Percentiles rank a stretch among this genome's conserved stretches.
Conservation (phyloP, 1,284 basidiomycete genomes). For the Agroathelia rolfsii region DNA sequence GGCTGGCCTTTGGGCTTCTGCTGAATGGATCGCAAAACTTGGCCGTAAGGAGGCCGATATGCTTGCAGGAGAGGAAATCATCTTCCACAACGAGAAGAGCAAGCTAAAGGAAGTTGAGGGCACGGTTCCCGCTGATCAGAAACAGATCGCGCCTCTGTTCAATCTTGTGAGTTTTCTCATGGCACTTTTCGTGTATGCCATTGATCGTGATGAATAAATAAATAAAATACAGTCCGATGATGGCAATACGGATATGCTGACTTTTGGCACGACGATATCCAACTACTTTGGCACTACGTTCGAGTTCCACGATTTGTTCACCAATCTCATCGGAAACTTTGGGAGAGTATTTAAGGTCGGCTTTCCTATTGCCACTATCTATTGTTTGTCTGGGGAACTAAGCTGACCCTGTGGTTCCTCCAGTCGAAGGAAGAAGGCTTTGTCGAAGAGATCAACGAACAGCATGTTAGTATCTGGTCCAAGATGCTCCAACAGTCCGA, state of each 20-base stretch:
- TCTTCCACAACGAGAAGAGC: slow-evolving; percentile 64
- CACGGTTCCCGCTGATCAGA: slow-evolving; percentile 44
- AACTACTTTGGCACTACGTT: slow-evolving; percentile 76
- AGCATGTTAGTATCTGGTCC: slow-evolving; percentile 79
- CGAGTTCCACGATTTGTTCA: slow-evolving; percentile 73
- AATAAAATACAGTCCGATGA: slow-evolving; percentile 57
- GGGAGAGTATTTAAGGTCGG: slow-evolving; percentile 62
- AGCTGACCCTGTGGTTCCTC: slow-evolving; percentile 16
- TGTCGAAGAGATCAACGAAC: slow-evolving; percentile 83
- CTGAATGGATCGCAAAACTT: slow-evolving; percentile 57
- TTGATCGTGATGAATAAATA: slow-evolving; percentile 3
- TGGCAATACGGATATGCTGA: slow-evolving; percentile 65
- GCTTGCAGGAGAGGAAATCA: slow-evolving; percentile 56
- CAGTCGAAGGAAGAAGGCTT: slow-evolving; percentile 56
- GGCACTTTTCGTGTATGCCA: slow-evolving; percentile 1
- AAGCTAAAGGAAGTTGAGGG: slow-evolving; percentile 54
- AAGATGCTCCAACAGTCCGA: slow-evolving; percentile 70
- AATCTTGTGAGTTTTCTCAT: slow-evolving; percentile 48
- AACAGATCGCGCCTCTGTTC: slow-evolving; percentile 67
- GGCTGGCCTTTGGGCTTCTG: slow-evolving; percentile 65
- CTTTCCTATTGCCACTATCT: slow-evolving; percentile 6
- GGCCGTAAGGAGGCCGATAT: slow-evolving; percentile 55
- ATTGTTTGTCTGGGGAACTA: slow-evolving; percentile 13
- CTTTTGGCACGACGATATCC: slow-evolving; percentile 64
- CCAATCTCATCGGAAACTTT: slow-evolving; percentile 57